Conservation (phyloP, 768 basidiomycete genomes). For the Phaeotremella fagi region DNA sequence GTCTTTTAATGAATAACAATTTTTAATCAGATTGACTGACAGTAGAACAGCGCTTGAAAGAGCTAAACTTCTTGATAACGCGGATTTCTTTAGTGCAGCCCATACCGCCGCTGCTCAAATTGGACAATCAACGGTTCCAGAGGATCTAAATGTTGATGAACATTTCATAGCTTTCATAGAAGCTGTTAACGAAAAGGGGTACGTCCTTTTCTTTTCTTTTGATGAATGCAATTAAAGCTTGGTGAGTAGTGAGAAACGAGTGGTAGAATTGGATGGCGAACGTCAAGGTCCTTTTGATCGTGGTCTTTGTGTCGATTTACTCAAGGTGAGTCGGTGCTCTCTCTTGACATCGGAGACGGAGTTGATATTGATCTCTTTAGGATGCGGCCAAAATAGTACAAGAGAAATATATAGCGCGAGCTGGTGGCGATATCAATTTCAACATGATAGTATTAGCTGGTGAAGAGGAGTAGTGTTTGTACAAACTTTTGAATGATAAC, state of each 20-base stretch:
- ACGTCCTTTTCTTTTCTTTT: slow-evolving; percentile 3
- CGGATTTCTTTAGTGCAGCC: slow-evolving; percentile 69
- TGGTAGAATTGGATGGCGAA: slow-evolving; percentile 81
- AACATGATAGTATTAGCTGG: slow-evolving; percentile 62
- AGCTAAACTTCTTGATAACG: slow-evolving; percentile 68
- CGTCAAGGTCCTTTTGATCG: slow-evolving; percentile 72
- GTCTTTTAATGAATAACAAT: not conserved
- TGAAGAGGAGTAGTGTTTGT: slow-evolving; percentile 7
- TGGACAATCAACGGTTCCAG: slow-evolving; percentile 65
- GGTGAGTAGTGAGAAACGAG: slow-evolving; percentile 48
- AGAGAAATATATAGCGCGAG: slow-evolving; percentile 57
- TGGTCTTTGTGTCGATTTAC: slow-evolving; percentile 33
- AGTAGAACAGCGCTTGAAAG: slow-evolving; percentile 55
- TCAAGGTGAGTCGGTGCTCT: slow-evolving; percentile 19
- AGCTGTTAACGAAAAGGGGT: slow-evolving; percentile 53
- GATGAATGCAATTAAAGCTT: not conserved
- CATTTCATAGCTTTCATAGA: slow-evolving; percentile 86
- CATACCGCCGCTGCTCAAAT: slow-evolving; percentile 65
- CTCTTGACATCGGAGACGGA: not conserved
- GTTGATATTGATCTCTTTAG: slow-evolving; percentile 45
- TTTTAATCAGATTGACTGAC: not conserved
- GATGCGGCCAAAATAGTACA: slow-evolving; percentile 64
- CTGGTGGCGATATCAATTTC: slow-evolving; percentile 58
- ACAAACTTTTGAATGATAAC: not conserved
- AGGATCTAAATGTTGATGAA: slow-evolving; percentile 64